These are phyloP conservation scores for Spongospora subterranea DNA, from an alignment of 208 protist species.

Conservation along the genomic window DNA sequence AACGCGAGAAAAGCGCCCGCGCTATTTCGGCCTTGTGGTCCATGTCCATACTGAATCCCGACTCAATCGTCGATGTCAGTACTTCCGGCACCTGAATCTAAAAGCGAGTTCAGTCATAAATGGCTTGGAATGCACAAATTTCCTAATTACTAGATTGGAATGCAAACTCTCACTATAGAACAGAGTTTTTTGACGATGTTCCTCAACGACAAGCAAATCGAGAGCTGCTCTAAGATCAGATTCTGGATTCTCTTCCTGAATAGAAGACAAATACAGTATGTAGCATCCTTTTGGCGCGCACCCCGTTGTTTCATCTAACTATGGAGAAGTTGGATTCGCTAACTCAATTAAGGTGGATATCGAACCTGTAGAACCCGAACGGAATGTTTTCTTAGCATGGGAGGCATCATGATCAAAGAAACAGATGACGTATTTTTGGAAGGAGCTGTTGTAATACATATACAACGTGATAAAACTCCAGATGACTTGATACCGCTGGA, in stretches of 20 bases:
- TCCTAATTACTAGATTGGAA: not conserved
- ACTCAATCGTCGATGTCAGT: not conserved
- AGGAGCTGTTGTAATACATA: not conserved
- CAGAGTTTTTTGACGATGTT: not conserved
- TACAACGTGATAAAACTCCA: not conserved
- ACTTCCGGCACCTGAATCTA: not conserved
- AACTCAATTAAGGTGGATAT: no score
- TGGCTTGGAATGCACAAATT: not conserved
- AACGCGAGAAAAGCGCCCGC: not conserved
- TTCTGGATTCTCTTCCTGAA: not conserved
- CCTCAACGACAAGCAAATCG: not conserved
- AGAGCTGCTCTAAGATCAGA: not conserved
- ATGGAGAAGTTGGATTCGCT: not conserved
- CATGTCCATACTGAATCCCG: not conserved
- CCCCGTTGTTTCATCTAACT: constrained; percentile 27
- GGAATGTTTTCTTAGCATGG: not conserved
- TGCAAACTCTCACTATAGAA: constrained; percentile 8
- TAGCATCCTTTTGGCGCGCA: not conserved
- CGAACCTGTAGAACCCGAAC: not conserved
- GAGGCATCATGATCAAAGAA: not conserved
- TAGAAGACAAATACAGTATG: constrained; percentile 13
- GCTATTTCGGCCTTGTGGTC: not conserved
- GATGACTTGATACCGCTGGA: not conserved
- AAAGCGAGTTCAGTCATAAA: not conserved
- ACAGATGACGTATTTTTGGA: not conserved